Conservation (phyloP, 2,329 filamentous ascomycete genomes). For the Leptographium wingfieldii region DNA sequence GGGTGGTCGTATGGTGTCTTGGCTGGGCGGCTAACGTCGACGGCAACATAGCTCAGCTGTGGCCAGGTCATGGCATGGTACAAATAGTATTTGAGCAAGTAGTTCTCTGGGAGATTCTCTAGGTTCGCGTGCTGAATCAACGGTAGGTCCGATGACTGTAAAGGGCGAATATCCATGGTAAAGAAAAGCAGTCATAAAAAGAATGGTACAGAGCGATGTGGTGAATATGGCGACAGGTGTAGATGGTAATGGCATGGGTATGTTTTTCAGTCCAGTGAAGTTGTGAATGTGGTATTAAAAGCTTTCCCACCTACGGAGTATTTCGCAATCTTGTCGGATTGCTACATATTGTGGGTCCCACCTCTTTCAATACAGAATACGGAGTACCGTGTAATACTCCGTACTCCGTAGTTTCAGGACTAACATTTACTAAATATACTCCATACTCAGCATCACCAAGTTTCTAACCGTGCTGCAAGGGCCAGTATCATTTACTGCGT, state of each 20-base stretch:
- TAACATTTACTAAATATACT: no score
- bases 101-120: constrained; percentile 97
- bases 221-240: not conserved
- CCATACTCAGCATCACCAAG: no score
- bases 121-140: constrained; percentile 97
- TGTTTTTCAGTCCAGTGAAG: not conserved
- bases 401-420: no score
- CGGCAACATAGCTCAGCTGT: constrained; percentile 90
- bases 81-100: constrained; percentile 99
- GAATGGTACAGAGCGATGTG: not conserved
- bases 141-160: constrained; percentile 72
- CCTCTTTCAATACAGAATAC: no score
- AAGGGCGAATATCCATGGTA: constrained; percentile 79
- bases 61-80: constrained; percentile 99
- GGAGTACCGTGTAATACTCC: no score
- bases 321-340: not conserved
- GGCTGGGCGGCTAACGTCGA: constrained; percentile 72
- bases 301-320: not conserved
- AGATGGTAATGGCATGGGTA: not conserved
- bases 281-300: not conserved
- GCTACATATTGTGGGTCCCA: no score
- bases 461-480: no score
- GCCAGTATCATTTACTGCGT: no score
- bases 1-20: constrained; percentile 78
- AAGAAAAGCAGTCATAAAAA: not conserved